phyloP scores from a whole-genome alignment of 306 rosid species.

The Arachis hypogaea region DNA sequence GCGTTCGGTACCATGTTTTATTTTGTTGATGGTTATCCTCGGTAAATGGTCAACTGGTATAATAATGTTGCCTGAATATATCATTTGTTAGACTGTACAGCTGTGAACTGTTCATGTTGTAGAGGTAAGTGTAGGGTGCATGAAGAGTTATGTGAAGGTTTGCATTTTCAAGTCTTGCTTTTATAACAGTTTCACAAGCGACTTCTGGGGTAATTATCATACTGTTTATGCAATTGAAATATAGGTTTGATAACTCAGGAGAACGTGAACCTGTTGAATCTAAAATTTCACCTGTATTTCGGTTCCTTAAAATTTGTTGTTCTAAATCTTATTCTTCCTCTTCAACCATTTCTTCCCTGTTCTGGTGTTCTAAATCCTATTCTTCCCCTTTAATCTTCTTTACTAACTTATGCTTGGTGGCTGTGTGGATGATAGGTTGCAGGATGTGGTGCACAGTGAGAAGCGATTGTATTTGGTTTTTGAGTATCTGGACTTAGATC shows the following conservation, averaged over 20 bases:
- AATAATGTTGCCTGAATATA: slow-evolving; percentile 1
- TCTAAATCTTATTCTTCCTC: too few species aligned
- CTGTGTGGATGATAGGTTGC: slow-evolving; percentile 63
- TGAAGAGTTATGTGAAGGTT: neutral
- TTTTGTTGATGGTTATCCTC: slow-evolving; percentile 15
- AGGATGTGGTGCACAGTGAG: slow-evolving; percentile 94
- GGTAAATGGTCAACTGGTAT: slow-evolving; percentile 3
- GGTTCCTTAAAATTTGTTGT: neutral
- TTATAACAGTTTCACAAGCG: neutral
- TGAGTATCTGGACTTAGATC: slow-evolving; percentile 96
- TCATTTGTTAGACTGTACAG: neutral
- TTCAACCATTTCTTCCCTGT: neutral
- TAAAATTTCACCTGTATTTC: neutral
- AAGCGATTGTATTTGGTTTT: slow-evolving; percentile 91
- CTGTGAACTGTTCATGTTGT: slow-evolving; percentile 17
- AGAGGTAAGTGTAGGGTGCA: slow-evolving; percentile 14
- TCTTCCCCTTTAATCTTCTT: slow-evolving; percentile 15
- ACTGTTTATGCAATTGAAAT: neutral
- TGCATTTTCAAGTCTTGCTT: neutral
- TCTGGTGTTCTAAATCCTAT: slow-evolving; percentile 4
- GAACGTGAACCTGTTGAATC: neutral
- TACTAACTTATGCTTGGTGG: slow-evolving; percentile 34
- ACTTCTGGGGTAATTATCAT: neutral
- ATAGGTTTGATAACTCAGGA: too few species aligned
- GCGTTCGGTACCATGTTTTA: slow-evolving; percentile 12